Evolutionary conservation across 768 basidiomycete species (phyloP), one percentile per base, ranked within the genome.

Genomic region (Clitopilus hobsonii): DNA sequence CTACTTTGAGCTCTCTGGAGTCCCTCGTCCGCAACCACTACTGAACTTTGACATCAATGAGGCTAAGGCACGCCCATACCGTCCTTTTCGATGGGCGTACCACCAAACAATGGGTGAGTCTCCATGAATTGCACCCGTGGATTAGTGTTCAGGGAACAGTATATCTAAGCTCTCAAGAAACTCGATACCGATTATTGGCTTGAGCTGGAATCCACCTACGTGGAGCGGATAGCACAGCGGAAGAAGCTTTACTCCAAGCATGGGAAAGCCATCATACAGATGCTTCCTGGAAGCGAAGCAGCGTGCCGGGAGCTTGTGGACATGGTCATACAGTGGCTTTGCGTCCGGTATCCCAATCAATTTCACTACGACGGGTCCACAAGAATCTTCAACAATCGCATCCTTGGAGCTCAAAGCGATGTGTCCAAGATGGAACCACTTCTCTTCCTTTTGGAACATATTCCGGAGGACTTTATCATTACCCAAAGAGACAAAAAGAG

Each of bases 101-200:
- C 74, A 81, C 57, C 81, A 83, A 58, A 81, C 67, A n/a, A 82
- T 81, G 81, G 71, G 80, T 80, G 62, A 29, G 73, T 60, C n/a
- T n/a, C 52, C 14, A 3, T 4, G 11, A 3, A 4, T 18, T 20
- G 2, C 41, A 20, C 18, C 11, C n/a, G n/a, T 23, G n/a, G n/a
- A 16, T 45, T 32, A 24, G 26, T 49, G 13, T 36, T 30, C 8
- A 10, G n/a, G 10, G 13, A 10, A 36, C 13, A n/a, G n/a, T 4
- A 4, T 10, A 11, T n/a, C 3, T 14, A 32, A n/a, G 81, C 79
- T 26, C 59, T 82, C 23, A 73, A 72, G 65, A 71, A 66, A 41
- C 67, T 82, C 58, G 80, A 82, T 49, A 74, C 77, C 3, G 78
- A 82, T 57, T 81, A 74, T 65, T 82, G 79, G 79, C 65, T 83